Percentiles rank a stretch among this genome's conserved stretches.
These are phyloP conservation scores for Phytopythium montanum DNA, from an alignment of 352 stramenopile genomes.

Conservation along the genomic window DNA sequence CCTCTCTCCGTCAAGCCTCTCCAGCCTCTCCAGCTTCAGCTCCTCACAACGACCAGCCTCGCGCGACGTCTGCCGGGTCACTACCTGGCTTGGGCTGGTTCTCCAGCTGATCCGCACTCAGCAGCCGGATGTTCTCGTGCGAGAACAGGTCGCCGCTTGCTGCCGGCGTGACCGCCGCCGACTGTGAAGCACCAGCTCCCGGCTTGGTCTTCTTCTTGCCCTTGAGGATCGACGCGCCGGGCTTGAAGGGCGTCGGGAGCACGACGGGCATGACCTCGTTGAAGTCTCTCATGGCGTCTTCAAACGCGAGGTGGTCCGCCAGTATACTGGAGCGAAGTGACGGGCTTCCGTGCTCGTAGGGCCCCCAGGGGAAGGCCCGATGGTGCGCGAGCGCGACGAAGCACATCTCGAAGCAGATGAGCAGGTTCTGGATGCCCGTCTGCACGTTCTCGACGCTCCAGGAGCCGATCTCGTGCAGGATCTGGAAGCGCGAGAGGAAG, in stretches of 20 bases:
- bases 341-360: slow-evolving; percentile 55
- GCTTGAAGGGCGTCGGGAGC: slow-evolving; percentile 76
- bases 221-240: slow-evolving; percentile 53
- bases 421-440: slow-evolving; percentile 96
- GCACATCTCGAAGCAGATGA: slow-evolving; percentile 99
- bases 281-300: slow-evolving; percentile 94
- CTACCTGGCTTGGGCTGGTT: slow-evolving; percentile 6
- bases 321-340: slow-evolving; percentile 75
- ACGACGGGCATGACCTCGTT: slow-evolving; percentile 89
- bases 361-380: slow-evolving; percentile 93
- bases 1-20: neutral
- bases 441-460: slow-evolving; percentile 96
- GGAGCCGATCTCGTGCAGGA: slow-evolving; percentile 88
- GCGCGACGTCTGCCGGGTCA: slow-evolving; percentile 21
- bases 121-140: slow-evolving; percentile 40
- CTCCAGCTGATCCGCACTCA: slow-evolving; percentile 34
- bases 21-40: slow-evolving; percentile 16
- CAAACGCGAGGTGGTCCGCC: slow-evolving; percentile 91
- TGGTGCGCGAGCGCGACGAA: slow-evolving; percentile 96
- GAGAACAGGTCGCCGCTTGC: slow-evolving; percentile 37
- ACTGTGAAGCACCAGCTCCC: slow-evolving; percentile 13
- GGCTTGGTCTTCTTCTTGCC: slow-evolving; percentile 65
- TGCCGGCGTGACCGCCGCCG: neutral
- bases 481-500: slow-evolving; percentile 85
- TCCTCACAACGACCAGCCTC: slow-evolving; percentile 72